Evolutionary conservation across 2,329 filamentous ascomycete genomes (phyloP), one percentile per base, ranked within the genome.

Genomic region (Berkeleyomyces rouxiae): DNA sequence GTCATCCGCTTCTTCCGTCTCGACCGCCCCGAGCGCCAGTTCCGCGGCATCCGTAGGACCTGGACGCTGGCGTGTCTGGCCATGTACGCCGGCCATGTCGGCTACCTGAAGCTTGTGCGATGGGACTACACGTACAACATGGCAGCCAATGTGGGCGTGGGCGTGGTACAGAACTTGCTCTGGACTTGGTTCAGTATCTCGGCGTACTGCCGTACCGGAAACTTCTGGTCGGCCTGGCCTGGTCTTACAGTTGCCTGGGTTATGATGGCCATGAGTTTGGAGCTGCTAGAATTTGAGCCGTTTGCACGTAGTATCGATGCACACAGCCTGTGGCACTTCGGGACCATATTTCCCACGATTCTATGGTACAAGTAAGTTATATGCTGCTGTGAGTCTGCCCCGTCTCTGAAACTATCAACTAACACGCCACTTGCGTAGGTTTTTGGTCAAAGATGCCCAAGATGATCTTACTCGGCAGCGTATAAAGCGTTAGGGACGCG

Each of bases 51-150:
- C 58, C 77, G 93, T 62, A 79, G 87, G 57, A 70, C 82, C 31
- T 97, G 91, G 92, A 91, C 89, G 0, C 70, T 78, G 10, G 67
- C 88, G 6, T 99, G 93, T 71, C 71, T 82, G 36, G 66, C 74
- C 11, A 74, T 95, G 61, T 99, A 95, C 72, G 70, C 79, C 36
- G 76, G 81, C 62, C 93, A 99, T 71, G 83, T 96, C 58, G 80
- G 77, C 55, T 99, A 96, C 72, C 79, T 99, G 62, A 89, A 86
- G 70, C 82, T 90, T 68, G 88, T 91, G 78, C 78, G 79, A 16
- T 99, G 93, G 88, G 88, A 97, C 73, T 99, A 99, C 72, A 87
- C 86, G 4, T 99, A 99, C 76, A 99, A 99, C 72, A 97, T 99
- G 90, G 84, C 87, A 1, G 93, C 91, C 60, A 99, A 97, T 70